A percentile compares a stretch with the other conserved stretches of the same genome.
These are phyloP conservation scores for Boletus vinaceobasis DNA, from an alignment of 768 basidiomycete species.

Conservation along the genomic window DNA sequence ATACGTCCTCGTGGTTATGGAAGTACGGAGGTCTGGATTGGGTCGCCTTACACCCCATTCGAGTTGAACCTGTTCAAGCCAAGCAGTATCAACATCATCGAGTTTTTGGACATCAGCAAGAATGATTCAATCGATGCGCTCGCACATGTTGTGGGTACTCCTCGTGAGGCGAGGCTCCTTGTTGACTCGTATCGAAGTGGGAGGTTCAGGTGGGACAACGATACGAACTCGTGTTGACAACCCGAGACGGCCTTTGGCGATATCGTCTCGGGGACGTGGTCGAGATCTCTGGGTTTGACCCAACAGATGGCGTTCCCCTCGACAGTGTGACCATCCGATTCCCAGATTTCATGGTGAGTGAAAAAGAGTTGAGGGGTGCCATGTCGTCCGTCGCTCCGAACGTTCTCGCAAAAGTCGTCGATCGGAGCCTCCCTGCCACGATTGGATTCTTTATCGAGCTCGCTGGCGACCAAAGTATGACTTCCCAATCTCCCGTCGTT, in stretches of 20 bases:
- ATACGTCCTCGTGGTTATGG: constrained; percentile 1
- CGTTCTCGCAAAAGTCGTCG: background rate
- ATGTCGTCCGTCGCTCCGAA: background rate
- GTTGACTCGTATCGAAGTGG: constrained; percentile 14
- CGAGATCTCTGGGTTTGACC: constrained; percentile 19
- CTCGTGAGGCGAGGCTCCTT: background rate
- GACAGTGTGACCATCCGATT: constrained; percentile 7
- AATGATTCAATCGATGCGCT: background rate
- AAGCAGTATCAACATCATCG: background rate
- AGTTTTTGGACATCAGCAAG: constrained; percentile 14
- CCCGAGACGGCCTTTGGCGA: constrained; percentile 19
- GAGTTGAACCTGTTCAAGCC: constrained; percentile 11
- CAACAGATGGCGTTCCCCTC: constrained; percentile 13
- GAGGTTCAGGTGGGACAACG: constrained; percentile 8
- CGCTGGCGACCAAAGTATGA: background rate
- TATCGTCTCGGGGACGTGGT: constrained; percentile 22
- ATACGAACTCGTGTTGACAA: constrained; percentile 22
- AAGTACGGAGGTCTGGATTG: constrained; percentile 9
- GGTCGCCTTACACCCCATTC: background rate
- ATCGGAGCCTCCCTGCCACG: constrained; percentile 4
- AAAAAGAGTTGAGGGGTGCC: constrained; percentile 7
- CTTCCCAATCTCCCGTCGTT: background rate
- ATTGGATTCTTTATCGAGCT: constrained; percentile 19
- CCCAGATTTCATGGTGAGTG: constrained; percentile 11
- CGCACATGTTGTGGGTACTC: constrained; percentile 1